Evolutionary conservation across 2,329 filamentous ascomycete genomes (phyloP), one percentile per base, ranked within the genome.

Genomic region (Penicillium sp.): DNA sequence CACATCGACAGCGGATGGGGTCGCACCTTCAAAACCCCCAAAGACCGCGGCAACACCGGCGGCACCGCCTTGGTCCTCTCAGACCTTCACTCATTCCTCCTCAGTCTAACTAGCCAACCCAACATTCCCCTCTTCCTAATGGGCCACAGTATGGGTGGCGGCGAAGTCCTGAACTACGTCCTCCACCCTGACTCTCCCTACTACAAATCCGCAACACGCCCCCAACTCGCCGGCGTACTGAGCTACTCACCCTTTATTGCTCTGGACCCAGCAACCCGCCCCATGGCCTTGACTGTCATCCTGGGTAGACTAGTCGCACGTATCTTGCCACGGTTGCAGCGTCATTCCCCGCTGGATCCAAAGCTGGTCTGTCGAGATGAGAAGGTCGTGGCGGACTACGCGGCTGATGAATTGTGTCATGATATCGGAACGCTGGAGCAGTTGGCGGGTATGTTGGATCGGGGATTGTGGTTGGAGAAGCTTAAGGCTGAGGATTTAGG

Each of bases 101-200:
- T 82, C 61, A 79, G 81, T 35, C 84, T 89, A 64, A 79, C 88
- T 5, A 83, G 83, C 10, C 63, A 61, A 26, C 68, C 73, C 28
- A 62, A 76, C 26, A 70, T 76, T 4, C 78, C 81, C 38, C 60
- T 96, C 16, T 97, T 97, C 78, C 83, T 97, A 22, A 87, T 95
- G 81, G 93, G 93, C 56, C 92, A 97, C 77, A 93, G 89, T 25
- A 97, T 97, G 92, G 93, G 93, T 66, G 93, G 93, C 61, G 91
- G 87, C 26, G 85, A 96, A 76, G 85, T 88, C 6, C 79, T 96
- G 8, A 87, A 85, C 46, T 88, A 86, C 68, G 80, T 73, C 14
- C 68, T 78, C n/a, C 65, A 72, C n/a, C 73, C 70, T 26, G 64
- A 64, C n/a, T 71, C 67, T 14, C 71, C 67, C 25, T 74, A 67